Evolutionary conservation across 2,329 filamentous ascomycete species (phyloP).

Genomic region (Arthrocladium fulminans): DNA sequence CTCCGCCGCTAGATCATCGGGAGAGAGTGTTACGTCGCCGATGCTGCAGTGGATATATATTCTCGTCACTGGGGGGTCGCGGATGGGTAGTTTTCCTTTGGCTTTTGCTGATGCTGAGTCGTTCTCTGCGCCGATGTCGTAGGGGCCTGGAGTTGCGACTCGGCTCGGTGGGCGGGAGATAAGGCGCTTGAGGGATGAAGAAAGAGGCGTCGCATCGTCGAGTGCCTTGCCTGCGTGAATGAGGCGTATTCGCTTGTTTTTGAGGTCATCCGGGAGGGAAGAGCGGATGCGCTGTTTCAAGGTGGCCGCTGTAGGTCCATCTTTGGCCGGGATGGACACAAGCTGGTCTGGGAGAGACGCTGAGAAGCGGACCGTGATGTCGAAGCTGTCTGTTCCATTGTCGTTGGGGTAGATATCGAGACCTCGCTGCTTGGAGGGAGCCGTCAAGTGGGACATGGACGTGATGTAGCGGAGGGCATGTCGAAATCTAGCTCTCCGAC

Average conservation of each 20-base stretch:
- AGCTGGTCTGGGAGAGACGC: constrained; percentile 73
- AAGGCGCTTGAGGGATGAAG: constrained; percentile 56
- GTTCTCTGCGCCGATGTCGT: constrained; percentile 18
- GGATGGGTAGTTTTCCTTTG: constrained; percentile 61
- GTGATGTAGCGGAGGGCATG: neutral
- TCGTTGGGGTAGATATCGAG: constrained; percentile 3
- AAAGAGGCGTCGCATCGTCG: constrained; percentile 61
- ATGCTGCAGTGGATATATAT: constrained; percentile 94
- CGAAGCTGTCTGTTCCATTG: constrained; percentile 37
- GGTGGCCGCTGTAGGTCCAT: constrained; percentile 59
- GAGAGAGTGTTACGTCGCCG: constrained; percentile 61
- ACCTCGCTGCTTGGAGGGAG: neutral
- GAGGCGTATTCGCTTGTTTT: constrained; percentile 67
- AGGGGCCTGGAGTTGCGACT: constrained; percentile 25
- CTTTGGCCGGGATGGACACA: constrained; percentile 62
- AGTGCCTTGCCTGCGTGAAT: constrained; percentile 86
- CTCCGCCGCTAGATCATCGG: constrained; percentile 62
- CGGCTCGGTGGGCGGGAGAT: constrained; percentile 41
- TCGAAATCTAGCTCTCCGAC: neutral
- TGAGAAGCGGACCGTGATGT: constrained; percentile 84
- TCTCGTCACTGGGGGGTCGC: constrained; percentile 42
- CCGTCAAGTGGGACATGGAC: constrained; percentile 6
- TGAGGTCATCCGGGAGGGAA: constrained; percentile 54
- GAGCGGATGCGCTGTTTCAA: constrained; percentile 75
- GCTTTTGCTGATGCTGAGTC: constrained; percentile 24